Conservation (phyloP, 192 early-diverging fungal genomes). For the Funneliformis geosporum region DNA sequence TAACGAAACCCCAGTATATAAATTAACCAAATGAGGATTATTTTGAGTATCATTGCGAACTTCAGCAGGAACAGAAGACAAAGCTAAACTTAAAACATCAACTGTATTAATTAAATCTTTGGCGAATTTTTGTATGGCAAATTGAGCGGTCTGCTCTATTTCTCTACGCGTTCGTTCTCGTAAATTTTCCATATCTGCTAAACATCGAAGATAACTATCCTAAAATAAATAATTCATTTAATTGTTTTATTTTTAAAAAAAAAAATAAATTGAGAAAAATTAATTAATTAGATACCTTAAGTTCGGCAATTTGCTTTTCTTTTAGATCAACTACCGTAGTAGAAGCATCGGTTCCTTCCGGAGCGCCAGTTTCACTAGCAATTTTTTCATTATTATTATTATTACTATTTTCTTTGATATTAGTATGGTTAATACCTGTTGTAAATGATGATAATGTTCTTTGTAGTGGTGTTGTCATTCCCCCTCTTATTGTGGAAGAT, state of each 20-base stretch:
- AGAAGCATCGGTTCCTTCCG: not conserved
- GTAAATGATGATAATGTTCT: not conserved
- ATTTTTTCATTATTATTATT: not conserved
- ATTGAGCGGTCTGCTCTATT: constrained; percentile 75
- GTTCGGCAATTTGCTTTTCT: constrained; percentile 78
- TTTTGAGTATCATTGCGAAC: constrained; percentile 43
- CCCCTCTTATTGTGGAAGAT: not conserved
- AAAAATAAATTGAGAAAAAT: no score
- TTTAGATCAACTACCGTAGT: constrained; percentile 58
- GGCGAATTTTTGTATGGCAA: constrained; percentile 97
- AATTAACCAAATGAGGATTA: constrained; percentile 64
- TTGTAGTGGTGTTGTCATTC: not conserved
- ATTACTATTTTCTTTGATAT: not conserved
- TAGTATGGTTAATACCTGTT: no score
- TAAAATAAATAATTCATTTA: constrained; percentile 34
- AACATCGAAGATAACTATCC: constrained; percentile 87
- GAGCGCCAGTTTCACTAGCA: not conserved
- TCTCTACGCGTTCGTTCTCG: constrained; percentile 87
- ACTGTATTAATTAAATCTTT: constrained; percentile 92
- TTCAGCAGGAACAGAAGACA: constrained; percentile 83
- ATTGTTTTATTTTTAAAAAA: not conserved
- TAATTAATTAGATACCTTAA: constrained; percentile 61
- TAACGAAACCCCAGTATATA: constrained; percentile 88
- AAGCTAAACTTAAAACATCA: constrained; percentile 87
- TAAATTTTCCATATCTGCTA: constrained; percentile 97